phyloP scores from a whole-genome alignment of 2,329 filamentous ascomycete species.

The Claviceps cyperi region DNA sequence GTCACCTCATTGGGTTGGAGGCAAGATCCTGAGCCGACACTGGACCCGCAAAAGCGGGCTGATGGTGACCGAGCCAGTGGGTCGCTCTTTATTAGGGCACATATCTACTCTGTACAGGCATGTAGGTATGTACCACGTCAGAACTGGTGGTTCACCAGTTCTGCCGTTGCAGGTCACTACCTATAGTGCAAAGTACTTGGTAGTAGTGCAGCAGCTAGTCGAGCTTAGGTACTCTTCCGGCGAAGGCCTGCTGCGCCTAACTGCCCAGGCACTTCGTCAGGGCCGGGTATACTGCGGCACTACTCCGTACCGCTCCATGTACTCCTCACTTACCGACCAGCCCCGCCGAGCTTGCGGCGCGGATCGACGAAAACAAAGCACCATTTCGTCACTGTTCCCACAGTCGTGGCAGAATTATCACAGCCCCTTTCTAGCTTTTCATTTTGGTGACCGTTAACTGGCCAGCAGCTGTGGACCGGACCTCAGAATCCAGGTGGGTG shows the following conservation, averaged over 20 bases:
- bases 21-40: slow-evolving; percentile 2
- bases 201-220: background rate
- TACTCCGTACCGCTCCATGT: background rate
- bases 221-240: background rate
- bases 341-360: background rate
- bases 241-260: background rate
- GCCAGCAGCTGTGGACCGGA: background rate
- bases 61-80: background rate
- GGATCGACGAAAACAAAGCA: background rate
- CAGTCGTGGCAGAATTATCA: slow-evolving; percentile 6
- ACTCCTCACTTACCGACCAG: background rate
- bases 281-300: background rate
- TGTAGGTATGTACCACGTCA: background rate
- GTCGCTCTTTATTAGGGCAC: background rate
- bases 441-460: background rate
- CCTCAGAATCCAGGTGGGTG: background rate
- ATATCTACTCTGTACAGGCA: no score
- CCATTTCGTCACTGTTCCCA: background rate
- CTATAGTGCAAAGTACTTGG: background rate
- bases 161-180: background rate
- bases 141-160: no score
- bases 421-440: slow-evolving; percentile 5
- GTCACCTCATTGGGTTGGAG: slow-evolving; percentile 6
- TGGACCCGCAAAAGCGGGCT: slow-evolving; percentile 5
- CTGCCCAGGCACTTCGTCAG: background rate